Percentiles rank a stretch among this genome's conserved stretches.
Conservation (phyloP, 2,329 filamentous ascomycete genomes). For the Bimuria novae-zelandiae region DNA sequence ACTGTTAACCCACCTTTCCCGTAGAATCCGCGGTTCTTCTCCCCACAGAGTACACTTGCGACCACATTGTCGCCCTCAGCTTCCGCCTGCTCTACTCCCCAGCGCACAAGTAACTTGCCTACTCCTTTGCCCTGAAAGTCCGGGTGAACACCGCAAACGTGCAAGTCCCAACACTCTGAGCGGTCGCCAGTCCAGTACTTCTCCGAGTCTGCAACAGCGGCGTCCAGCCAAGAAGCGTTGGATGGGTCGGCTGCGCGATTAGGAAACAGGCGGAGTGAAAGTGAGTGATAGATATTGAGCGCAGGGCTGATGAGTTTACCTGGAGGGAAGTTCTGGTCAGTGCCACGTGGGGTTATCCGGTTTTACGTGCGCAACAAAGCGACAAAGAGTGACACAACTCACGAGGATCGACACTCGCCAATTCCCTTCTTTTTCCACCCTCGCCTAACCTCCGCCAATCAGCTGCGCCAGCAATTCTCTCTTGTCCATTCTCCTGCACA, state of each 20-base stretch:
- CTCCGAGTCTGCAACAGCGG: slow-evolving; percentile 24
- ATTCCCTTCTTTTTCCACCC: slow-evolving; percentile 21
- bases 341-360: too few species aligned
- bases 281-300: slow-evolving; percentile 17
- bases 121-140: slow-evolving; percentile 44
- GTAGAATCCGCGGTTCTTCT: slow-evolving; percentile 37
- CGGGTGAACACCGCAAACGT: slow-evolving; percentile 40
- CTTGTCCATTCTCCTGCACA: slow-evolving; percentile 10
- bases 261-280: slow-evolving; percentile 24
- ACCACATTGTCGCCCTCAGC: slow-evolving; percentile 30
- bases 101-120: slow-evolving; percentile 44
- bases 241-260: slow-evolving; percentile 35
- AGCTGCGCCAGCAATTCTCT: slow-evolving; percentile 31
- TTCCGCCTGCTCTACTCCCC: slow-evolving; percentile 43
- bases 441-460: slow-evolving; percentile 35
- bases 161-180: slow-evolving; percentile 33
- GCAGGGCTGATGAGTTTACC: slow-evolving; percentile 25
- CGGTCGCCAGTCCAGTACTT: slow-evolving; percentile 32
- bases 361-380: background rate
- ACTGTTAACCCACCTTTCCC: slow-evolving; percentile 25
- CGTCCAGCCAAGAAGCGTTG: slow-evolving; percentile 23
- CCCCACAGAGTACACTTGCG: slow-evolving; percentile 35
- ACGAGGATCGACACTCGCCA: slow-evolving; percentile 28
- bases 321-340: slow-evolving; percentile 4
- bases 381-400: slow-evolving; percentile 13